Conservation (phyloP, 1,284 basidiomycete genomes). For the Apiotrichum brassicae region DNA sequence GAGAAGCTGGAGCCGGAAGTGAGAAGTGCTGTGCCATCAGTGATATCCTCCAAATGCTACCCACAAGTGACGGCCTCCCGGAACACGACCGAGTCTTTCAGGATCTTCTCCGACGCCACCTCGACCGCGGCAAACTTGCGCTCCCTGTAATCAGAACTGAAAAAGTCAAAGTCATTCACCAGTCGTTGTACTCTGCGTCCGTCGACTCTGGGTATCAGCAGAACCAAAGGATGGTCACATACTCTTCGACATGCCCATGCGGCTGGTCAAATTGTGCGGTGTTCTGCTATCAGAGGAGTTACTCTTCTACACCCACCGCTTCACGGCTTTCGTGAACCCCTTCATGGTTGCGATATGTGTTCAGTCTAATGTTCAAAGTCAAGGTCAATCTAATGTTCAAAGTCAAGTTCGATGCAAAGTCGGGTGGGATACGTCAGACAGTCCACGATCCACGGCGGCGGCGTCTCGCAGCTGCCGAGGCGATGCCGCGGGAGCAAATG, state of each 20-base stretch:
- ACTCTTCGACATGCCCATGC: conserved; percentile 88
- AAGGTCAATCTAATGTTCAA: too few species aligned
- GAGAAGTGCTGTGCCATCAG: conserved; percentile 60
- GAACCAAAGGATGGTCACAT: conserved; percentile 38
- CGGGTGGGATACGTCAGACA: too few species aligned
- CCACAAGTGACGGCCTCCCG: conserved; percentile 71
- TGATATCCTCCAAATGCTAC: conserved; percentile 27
- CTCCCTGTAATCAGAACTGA: conserved; percentile 44
- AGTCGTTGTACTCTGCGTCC: conserved; percentile 69
- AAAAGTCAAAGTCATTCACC: conserved; percentile 21
- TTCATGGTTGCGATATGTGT: conserved; percentile 64
- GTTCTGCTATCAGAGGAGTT: conserved; percentile 50
- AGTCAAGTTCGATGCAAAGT: too few species aligned
- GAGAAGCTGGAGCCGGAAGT: conserved; percentile 70
- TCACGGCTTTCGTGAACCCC: conserved; percentile 68
- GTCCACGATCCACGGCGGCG: too few species aligned
- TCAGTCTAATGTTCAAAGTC: too few species aligned
- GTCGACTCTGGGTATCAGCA: conserved; percentile 56
- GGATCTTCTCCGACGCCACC: conserved; percentile 74
- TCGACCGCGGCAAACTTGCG: conserved; percentile 74
- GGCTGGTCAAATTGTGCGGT: conserved; percentile 75
- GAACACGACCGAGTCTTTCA: conserved; percentile 87
- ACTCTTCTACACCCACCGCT: conserved; percentile 53
- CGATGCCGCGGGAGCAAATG: too few species aligned
- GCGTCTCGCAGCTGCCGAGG: too few species aligned